phyloP scores from a whole-genome alignment of 805 yeast species.

The Lipomyces yamanashiensis region DNA sequence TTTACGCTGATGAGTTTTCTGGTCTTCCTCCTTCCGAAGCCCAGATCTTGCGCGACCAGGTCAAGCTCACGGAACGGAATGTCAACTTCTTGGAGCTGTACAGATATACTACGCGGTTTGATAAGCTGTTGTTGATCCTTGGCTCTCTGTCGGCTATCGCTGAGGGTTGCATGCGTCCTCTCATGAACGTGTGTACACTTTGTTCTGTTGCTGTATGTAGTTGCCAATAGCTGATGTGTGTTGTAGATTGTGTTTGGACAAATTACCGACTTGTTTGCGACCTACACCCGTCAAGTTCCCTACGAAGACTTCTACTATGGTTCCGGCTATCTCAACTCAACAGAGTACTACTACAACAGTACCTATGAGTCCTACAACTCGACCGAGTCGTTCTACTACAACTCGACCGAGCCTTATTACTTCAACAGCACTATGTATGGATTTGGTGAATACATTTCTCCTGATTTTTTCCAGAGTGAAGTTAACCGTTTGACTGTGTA shows the following conservation, averaged over 20 bases:
- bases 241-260: constrained; percentile 49
- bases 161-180: constrained; percentile 50
- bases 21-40: constrained; percentile 44
- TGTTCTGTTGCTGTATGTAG: not conserved
- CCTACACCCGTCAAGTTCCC: constrained; percentile 37
- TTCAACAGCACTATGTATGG: constrained; percentile 18
- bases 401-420: constrained; percentile 2
- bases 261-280: constrained; percentile 46
- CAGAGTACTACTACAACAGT: constrained; percentile 39
- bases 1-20: constrained; percentile 28
- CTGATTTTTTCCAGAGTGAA: constrained; percentile 29
- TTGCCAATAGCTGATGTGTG: constrained; percentile 40
- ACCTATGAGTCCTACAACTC: constrained; percentile 17
- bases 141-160: constrained; percentile 46
- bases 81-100: constrained; percentile 43
- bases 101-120: constrained; percentile 45
- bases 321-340: constrained; percentile 43
- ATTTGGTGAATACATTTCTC: constrained; percentile 20
- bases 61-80: constrained; percentile 34
- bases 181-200: constrained; percentile 33
- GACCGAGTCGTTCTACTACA: constrained; percentile 1
- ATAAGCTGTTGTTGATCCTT: constrained; percentile 40
- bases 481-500: constrained; percentile 35
- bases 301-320: constrained; percentile 45
- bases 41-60: constrained; percentile 45